phyloP scores from a whole-genome alignment of 306 rosid genomes.

The Hippophae rhamnoides region DNA sequence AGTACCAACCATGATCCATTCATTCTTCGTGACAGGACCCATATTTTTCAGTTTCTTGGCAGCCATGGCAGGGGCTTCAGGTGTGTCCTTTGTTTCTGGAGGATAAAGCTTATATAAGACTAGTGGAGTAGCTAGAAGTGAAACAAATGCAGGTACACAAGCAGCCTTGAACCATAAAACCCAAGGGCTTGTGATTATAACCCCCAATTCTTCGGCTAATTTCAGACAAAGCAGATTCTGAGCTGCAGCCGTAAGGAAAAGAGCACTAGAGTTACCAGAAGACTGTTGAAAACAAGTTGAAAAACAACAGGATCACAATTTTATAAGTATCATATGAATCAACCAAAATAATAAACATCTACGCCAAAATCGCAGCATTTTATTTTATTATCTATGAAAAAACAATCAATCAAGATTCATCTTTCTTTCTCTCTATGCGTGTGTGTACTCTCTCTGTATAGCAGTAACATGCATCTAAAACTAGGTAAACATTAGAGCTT shows the following conservation, averaged over 20 bases:
- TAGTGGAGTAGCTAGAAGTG: slow-evolving; percentile 72
- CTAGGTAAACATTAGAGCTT: too few relatives aligned
- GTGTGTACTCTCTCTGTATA: too few relatives aligned
- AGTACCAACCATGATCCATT: slow-evolving; percentile 80
- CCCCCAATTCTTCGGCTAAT: slow-evolving; percentile 85
- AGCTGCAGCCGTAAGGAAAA: slow-evolving; percentile 97
- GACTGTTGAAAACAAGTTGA: slow-evolving; percentile 36
- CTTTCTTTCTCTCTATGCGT: too few relatives aligned
- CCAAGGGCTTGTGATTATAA: slow-evolving; percentile 71
- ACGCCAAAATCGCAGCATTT: too few relatives aligned
- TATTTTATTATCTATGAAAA: too few relatives aligned
- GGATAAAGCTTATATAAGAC: slow-evolving; percentile 74
- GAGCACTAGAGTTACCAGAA: slow-evolving; percentile 94
- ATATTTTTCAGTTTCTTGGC: slow-evolving; percentile 58
- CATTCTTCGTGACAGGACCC: slow-evolving; percentile 72
- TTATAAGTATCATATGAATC: too few relatives aligned
- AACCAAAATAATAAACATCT: too few relatives aligned
- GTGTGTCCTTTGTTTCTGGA: slow-evolving; percentile 90
- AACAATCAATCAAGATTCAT: too few relatives aligned
- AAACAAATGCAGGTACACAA: slow-evolving; percentile 60
- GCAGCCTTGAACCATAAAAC: slow-evolving; percentile 89
- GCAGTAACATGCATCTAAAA: too few relatives aligned
- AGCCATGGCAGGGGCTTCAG: slow-evolving; percentile 94
- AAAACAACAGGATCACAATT: slow-evolving; percentile 21
- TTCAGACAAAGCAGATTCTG: slow-evolving; percentile 81